Conservation (phyloP, 1,284 basidiomycete genomes). For the Leucoagaricus sp. region DNA sequence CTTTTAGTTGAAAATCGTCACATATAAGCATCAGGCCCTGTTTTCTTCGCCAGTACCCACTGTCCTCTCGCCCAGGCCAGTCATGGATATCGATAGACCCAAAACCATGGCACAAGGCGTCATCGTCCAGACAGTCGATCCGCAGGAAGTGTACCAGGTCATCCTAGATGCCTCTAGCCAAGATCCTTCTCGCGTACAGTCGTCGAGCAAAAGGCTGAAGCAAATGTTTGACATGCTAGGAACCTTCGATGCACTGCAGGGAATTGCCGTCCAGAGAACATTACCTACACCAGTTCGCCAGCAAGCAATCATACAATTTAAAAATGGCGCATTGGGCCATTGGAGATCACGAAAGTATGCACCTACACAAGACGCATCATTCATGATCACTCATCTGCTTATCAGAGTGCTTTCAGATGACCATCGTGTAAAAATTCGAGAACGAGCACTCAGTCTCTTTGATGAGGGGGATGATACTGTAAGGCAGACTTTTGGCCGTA, state of each 20-base stretch:
- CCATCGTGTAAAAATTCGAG: constrained; percentile 58
- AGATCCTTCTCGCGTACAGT: constrained; percentile 57
- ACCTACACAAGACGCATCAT: neutral
- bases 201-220: constrained; percentile 64
- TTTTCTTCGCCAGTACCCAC: neutral
- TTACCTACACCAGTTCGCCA: constrained; percentile 67
- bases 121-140: constrained; percentile 44
- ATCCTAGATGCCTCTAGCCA: constrained; percentile 71
- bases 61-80: neutral
- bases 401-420: constrained; percentile 67
- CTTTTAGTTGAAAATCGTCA: neutral
- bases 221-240: constrained; percentile 66
- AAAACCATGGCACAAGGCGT: constrained; percentile 31
- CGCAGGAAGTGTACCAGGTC: constrained; percentile 65
- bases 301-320: constrained; percentile 81
- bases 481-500: constrained; percentile 18
- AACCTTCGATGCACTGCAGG: constrained; percentile 67
- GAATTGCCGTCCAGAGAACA: constrained; percentile 62
- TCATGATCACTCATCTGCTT: constrained; percentile 6
- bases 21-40: too few species aligned
- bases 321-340: constrained; percentile 65
- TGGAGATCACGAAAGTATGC: constrained; percentile 74
- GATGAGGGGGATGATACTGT: constrained; percentile 77
- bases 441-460: constrained; percentile 61
- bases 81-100: constrained; percentile 13